Evolutionary conservation across 2,329 filamentous ascomycete species (phyloP).

Genomic region (Leptographium wingfieldii): DNA sequence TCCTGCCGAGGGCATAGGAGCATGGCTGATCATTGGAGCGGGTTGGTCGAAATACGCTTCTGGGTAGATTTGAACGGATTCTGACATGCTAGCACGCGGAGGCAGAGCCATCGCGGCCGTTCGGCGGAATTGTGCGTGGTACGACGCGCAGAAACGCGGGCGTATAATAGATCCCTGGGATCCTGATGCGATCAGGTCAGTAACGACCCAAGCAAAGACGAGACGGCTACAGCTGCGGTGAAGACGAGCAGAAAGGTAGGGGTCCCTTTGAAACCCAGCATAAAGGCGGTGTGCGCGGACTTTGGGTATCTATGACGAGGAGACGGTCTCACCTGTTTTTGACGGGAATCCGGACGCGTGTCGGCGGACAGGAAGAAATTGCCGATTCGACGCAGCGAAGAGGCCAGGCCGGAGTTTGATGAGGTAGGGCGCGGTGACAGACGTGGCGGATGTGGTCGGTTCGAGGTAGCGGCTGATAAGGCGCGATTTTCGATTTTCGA

Average conservation of each 20-base stretch:
- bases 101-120: conserved; percentile 41
- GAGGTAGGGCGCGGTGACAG: background rate
- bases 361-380: background rate
- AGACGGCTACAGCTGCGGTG: background rate
- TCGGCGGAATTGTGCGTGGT: background rate
- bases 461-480: background rate
- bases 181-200: background rate
- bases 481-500: background rate
- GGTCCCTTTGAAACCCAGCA: background rate
- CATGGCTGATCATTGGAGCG: conserved; percentile 39
- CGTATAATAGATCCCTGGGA: background rate
- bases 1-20: conserved; percentile 39
- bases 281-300: background rate
- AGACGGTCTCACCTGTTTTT: background rate
- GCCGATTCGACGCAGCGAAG: background rate
- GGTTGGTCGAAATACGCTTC: conserved; percentile 34
- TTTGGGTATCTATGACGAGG: background rate
- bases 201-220: background rate
- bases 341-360: background rate
- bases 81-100: conserved; percentile 32
- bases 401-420: background rate
- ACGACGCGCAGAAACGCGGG: background rate
- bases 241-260: background rate
- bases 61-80: conserved; percentile 39
- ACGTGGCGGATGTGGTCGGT: background rate